Conservation (phyloP, 129 eudicot genomes). For the Scalesia atractyloides region DNA sequence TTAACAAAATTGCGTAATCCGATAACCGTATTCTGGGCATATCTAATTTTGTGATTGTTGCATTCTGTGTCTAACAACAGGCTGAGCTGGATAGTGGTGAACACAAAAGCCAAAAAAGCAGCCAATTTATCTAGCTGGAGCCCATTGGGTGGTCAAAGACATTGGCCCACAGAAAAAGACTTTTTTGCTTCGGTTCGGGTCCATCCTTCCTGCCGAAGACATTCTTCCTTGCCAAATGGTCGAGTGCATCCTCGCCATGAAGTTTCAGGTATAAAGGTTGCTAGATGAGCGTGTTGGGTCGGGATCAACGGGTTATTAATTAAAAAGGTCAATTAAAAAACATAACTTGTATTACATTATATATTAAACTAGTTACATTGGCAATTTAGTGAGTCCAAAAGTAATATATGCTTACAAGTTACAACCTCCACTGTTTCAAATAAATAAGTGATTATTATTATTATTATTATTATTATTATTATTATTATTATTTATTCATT, state of each 20-base stretch:
- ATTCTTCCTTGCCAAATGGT: conserved; percentile 83
- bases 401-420: not conserved
- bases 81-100: conserved; percentile 92
- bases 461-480: not conserved
- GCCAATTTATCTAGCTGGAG: conserved; percentile 91
- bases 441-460: not conserved
- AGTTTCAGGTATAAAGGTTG: conserved; percentile 42
- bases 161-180: conserved; percentile 91
- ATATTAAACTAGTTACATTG: not conserved
- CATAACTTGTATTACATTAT: not conserved
- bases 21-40: not conserved
- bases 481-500: not conserved
- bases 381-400: not conserved
- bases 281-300: not conserved
- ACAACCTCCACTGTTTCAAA: not conserved
- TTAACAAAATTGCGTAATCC: not conserved
- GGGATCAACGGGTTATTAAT: not conserved
- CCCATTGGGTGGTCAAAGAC: conserved; percentile 84
- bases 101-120: conserved; percentile 68
- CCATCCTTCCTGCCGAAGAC: conserved; percentile 83
- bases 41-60: not conserved
- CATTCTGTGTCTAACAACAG: conserved; percentile 5
- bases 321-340: not conserved
- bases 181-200: conserved; percentile 84
- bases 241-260: conserved; percentile 73